Conservation (phyloP, 192 early-diverging fungal species). For the Helicostylum pulchrum region DNA sequence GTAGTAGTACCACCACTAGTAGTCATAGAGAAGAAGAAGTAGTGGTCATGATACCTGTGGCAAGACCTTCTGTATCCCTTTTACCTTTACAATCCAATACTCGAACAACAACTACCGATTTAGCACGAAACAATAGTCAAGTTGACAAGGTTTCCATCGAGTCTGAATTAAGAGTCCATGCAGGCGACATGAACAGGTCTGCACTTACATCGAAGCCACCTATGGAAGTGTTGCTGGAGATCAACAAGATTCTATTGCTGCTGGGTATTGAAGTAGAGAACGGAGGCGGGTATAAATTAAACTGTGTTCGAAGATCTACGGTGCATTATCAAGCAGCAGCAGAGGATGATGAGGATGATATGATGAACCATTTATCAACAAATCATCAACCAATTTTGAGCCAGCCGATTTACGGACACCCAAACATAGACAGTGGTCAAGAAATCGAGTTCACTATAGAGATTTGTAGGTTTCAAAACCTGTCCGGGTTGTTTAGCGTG, state of each 20-base stretch:
- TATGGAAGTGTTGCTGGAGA: slow-evolving; percentile 61
- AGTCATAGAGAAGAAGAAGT: too few species aligned
- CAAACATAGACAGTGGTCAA: slow-evolving; percentile 53
- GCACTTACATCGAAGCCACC: slow-evolving; percentile 64
- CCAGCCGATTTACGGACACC: slow-evolving; percentile 49
- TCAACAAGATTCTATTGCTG: slow-evolving; percentile 47
- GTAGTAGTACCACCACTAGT: too few species aligned
- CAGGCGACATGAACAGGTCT: slow-evolving; percentile 64
- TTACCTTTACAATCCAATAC: too few species aligned
- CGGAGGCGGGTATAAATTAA: slow-evolving; percentile 50
- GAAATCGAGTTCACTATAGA: slow-evolving; percentile 84
- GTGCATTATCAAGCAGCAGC: slow-evolving; percentile 20
- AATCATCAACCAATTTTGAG: slow-evolving; percentile 5
- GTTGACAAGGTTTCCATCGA: not conserved
- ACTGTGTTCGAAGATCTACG: slow-evolving; percentile 38
- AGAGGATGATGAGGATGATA: too few species aligned
- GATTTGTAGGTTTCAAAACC: slow-evolving; percentile 84
- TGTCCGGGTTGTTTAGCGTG: slow-evolving; percentile 69
- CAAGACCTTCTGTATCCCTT: too few species aligned
- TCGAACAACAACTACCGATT: too few species aligned
- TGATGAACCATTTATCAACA: not conserved
- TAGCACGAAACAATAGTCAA: too few species aligned
- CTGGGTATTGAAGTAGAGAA: slow-evolving; percentile 46
- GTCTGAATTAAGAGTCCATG: slow-evolving; percentile 34
- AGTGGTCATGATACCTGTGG: too few species aligned